Evolutionary conservation across 352 stramenopile genomes (phyloP).

Genomic region (Pythium rhizo-oryzae): DNA sequence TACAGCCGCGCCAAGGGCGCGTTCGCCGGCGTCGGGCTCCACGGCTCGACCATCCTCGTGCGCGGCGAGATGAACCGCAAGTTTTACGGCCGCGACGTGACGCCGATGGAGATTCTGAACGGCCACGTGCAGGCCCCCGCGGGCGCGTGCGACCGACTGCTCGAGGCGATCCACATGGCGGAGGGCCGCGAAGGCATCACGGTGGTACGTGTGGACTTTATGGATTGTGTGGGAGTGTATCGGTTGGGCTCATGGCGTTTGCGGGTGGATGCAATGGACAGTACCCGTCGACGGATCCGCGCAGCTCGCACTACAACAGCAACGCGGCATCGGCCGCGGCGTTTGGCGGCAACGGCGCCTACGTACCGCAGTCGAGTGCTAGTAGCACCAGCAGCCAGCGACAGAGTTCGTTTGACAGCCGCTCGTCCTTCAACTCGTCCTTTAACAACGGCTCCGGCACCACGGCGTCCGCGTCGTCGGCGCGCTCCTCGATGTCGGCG

Average conservation of each 20-base stretch:
- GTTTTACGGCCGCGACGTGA: constrained; percentile 85
- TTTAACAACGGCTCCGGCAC: constrained; percentile 22
- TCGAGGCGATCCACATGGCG: constrained; percentile 38
- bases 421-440: constrained; percentile 26
- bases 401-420: constrained; percentile 24
- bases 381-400: neutral
- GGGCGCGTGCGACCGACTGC: constrained; percentile 10
- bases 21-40: constrained; percentile 78
- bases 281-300: constrained; percentile 28
- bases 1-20: constrained; percentile 85
- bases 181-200: constrained; percentile 24
- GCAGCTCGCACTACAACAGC: constrained; percentile 22
- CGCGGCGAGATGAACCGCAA: constrained; percentile 84
- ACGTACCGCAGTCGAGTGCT: neutral
- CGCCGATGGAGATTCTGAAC: constrained; percentile 79
- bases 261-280: constrained; percentile 1
- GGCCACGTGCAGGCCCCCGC: constrained; percentile 66
- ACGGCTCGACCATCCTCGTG: constrained; percentile 84
- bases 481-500: constrained; percentile 33
- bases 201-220: constrained; percentile 11
- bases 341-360: constrained; percentile 3
- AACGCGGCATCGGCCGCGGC: constrained; percentile 10
- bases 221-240: neutral
- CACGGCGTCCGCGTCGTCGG: constrained; percentile 20
- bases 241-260: neutral